These are phyloP conservation scores for Triticum timopheevii DNA, from an alignment of 176 grass and related monocot species.

Conservation along the genomic window DNA sequence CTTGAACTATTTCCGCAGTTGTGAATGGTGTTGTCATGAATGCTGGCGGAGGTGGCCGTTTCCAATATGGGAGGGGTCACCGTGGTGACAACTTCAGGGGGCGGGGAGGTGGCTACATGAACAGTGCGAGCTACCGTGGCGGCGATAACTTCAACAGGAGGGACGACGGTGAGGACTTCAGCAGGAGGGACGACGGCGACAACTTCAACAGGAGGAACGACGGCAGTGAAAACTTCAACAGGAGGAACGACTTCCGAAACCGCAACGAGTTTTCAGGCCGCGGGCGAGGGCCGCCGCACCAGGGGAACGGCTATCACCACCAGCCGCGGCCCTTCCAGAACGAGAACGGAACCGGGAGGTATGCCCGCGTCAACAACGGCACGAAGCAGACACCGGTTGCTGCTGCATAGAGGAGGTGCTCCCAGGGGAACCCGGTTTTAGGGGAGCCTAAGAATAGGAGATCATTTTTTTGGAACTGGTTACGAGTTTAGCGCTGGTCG, in stretches of 20 bases:
- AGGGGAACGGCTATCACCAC: conserved; percentile 31
- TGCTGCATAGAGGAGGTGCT: conserved; percentile 17
- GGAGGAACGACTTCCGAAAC: conserved; percentile 48
- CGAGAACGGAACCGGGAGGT: conserved; percentile 41
- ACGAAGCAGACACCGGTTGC: conserved; percentile 29
- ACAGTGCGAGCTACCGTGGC: conserved; percentile 42
- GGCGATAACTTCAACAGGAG: conserved; percentile 17
- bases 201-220: conserved; percentile 27
- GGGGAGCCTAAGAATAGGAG: neutral
- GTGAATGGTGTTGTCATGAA: conserved; percentile 34
- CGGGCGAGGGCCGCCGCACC: conserved; percentile 6
- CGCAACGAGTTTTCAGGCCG: conserved; percentile 44
- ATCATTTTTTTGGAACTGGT: neutral
- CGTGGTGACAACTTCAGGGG: conserved; percentile 60
- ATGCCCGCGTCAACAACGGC: neutral
- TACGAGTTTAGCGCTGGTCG: neutral
- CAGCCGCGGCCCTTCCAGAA: conserved; percentile 33
- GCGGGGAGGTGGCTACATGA: conserved; percentile 23
- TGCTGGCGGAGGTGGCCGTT: conserved; percentile 28
- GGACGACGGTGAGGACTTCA: conserved; percentile 22
- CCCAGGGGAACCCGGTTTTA: neutral
- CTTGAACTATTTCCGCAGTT: conserved; percentile 6
- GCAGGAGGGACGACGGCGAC: conserved; percentile 29
- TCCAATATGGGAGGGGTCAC: conserved; percentile 49
- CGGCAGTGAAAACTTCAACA: conserved; percentile 13